These are phyloP conservation scores for Inonotus obliquus DNA, from an alignment of 1,284 basidiomycete species.

Conservation along the genomic window DNA sequence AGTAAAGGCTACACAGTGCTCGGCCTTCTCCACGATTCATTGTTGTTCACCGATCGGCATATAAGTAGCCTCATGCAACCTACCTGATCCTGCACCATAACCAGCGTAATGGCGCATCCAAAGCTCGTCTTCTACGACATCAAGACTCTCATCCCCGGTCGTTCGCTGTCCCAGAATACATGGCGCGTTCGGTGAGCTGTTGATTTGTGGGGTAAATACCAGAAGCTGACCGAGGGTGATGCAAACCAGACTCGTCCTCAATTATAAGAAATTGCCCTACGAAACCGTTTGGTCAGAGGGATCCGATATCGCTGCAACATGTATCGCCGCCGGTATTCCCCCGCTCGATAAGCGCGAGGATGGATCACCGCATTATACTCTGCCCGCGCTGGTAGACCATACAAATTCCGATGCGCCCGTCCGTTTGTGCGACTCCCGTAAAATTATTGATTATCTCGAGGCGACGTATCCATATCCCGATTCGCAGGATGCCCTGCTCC, in stretches of 20 bases:
- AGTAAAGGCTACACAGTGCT: too few species aligned
- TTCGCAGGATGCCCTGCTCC: not conserved
- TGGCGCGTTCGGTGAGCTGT: conserved; percentile 7
- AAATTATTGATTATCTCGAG: conserved; percentile 10
- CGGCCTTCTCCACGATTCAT: too few species aligned
- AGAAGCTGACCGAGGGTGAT: not conserved
- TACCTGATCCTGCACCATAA: too few species aligned
- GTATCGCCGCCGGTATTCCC: conserved; percentile 29
- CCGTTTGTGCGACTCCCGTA: conserved; percentile 1
- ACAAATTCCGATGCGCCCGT: conserved; percentile 3
- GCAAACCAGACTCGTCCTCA: conserved; percentile 29
- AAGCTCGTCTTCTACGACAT: conserved; percentile 8
- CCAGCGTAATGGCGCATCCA: not conserved
- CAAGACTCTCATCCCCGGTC: not conserved
- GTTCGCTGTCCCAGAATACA: not conserved
- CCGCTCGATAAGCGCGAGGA: conserved; percentile 28
- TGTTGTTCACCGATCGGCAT: too few species aligned
- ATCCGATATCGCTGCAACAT: conserved; percentile 33
- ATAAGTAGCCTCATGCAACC: too few species aligned
- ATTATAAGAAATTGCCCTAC: conserved; percentile 39
- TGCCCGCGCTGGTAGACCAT: conserved; percentile 31
- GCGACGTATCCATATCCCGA: conserved; percentile 4
- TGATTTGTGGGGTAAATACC: not conserved
- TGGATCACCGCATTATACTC: conserved; percentile 32
- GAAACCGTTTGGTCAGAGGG: conserved; percentile 38